Percentiles rank a stretch among this genome's conserved stretches.
phyloP scores from a whole-genome alignment of 495 filamentous ascomycete species.

The Friedmanniomyces simplex region DNA sequence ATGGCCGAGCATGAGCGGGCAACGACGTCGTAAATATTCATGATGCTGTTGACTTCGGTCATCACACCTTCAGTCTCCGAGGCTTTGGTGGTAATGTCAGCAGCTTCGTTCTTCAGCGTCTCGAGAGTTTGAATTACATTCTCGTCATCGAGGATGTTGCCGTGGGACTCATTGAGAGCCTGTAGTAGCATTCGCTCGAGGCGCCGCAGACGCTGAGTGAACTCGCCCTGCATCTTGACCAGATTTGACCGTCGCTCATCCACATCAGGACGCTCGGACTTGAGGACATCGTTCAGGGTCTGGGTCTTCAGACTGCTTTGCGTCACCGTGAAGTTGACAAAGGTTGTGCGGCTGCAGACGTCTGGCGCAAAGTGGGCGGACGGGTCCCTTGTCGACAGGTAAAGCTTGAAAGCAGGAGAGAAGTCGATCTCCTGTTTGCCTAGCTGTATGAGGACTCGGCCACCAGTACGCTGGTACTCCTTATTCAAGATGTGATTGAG shows the following conservation, averaged over 20 bases:
- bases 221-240: constrained; percentile 97
- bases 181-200: constrained; percentile 93
- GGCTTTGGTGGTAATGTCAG: constrained; percentile 92
- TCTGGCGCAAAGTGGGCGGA: constrained; percentile 96
- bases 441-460: constrained; percentile 93
- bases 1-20: constrained; percentile 91
- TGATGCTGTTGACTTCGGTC: constrained; percentile 92
- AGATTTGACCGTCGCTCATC: constrained; percentile 91
- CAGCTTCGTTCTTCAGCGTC: constrained; percentile 94
- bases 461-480: constrained; percentile 98
- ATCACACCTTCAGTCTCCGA: constrained; percentile 94
- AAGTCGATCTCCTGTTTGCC: constrained; percentile 99
- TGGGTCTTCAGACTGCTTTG: constrained; percentile 98
- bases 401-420: constrained; percentile 92
- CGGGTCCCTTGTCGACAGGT: constrained; percentile 89
- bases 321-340: constrained; percentile 99
- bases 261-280: constrained; percentile 95
- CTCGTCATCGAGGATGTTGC: constrained; percentile 97
- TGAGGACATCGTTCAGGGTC: constrained; percentile 90
- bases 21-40: constrained; percentile 81
- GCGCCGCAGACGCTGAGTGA: constrained; percentile 89
- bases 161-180: constrained; percentile 91
- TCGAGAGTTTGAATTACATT: constrained; percentile 96
- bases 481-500: constrained; percentile 99
- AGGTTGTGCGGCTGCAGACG: constrained; percentile 93